These are phyloP conservation scores for Penicillium sclerotiorum DNA, from an alignment of 2,329 filamentous ascomycete species.

Conservation along the genomic window DNA sequence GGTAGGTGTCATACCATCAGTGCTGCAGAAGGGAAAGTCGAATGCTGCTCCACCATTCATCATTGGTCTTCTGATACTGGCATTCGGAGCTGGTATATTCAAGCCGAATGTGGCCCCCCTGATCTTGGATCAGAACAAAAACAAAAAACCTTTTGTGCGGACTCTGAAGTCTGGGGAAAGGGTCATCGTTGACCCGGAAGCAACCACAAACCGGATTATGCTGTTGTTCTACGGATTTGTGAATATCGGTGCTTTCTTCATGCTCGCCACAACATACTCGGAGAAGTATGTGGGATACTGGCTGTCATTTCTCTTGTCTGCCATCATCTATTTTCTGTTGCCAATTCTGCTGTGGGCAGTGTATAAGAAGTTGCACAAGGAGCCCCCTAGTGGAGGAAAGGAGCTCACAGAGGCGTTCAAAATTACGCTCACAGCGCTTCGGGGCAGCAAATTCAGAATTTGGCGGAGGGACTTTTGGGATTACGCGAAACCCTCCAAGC, in stretches of 20 bases:
- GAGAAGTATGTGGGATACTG: conserved; percentile 39
- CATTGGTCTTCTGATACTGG: conserved; percentile 42
- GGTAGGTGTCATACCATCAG: conserved; percentile 46
- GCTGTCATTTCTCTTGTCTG: conserved; percentile 36
- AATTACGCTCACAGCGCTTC: conserved; percentile 37
- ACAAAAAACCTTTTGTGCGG: conserved; percentile 43
- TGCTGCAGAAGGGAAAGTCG: conserved; percentile 36
- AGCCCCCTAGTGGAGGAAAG: conserved; percentile 34
- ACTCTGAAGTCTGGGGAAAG: conserved; percentile 48
- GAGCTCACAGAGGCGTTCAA: conserved; percentile 37
- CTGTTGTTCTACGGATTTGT: conserved; percentile 40
- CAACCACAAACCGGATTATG: conserved; percentile 43
- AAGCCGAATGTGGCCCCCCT: conserved; percentile 48
- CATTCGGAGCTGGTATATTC: conserved; percentile 44
- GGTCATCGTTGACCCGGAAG: conserved; percentile 52
- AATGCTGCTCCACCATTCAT: conserved; percentile 44
- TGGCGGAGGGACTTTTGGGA: conserved; percentile 40
- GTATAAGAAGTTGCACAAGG: conserved; percentile 38
- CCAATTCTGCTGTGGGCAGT: conserved; percentile 36
- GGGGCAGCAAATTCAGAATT: conserved; percentile 33
- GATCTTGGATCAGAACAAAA: conserved; percentile 49
- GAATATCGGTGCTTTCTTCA: conserved; percentile 38
- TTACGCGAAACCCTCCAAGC: conserved; percentile 38
- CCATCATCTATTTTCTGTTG: conserved; percentile 39
- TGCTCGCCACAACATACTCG: conserved; percentile 43